Evolutionary conservation across 2,329 filamentous ascomycete genomes (phyloP).

Genomic region (Nigrospora sphaerica): DNA sequence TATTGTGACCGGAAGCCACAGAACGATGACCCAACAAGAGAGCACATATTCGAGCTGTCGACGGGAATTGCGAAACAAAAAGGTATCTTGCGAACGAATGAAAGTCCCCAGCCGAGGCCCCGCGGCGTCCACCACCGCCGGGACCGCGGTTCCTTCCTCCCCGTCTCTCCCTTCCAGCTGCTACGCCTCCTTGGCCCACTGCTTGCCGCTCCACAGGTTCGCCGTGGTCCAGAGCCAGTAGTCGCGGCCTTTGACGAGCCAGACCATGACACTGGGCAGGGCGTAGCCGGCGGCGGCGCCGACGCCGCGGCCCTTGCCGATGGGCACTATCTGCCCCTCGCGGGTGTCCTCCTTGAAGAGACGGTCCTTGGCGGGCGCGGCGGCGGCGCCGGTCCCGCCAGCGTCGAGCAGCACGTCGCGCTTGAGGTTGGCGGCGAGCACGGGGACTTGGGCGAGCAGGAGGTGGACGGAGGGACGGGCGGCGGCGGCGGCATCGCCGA

Average conservation of each 20-base stretch:
- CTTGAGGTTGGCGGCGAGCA: constrained; percentile 39
- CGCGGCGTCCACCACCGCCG: too few relatives aligned
- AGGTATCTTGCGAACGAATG: too few relatives aligned
- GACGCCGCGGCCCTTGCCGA: constrained; percentile 36
- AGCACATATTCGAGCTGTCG: too few relatives aligned
- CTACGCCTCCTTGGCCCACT: constrained; percentile 37
- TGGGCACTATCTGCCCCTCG: constrained; percentile 39
- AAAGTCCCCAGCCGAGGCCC: too few relatives aligned
- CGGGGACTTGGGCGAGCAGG: constrained; percentile 31
- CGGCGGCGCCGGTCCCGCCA: constrained; percentile 10
- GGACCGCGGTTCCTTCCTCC: too few relatives aligned
- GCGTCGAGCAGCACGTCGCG: constrained; percentile 35
- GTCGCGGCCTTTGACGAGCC: constrained; percentile 42
- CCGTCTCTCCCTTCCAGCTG: too few relatives aligned
- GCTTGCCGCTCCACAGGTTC: constrained; percentile 40
- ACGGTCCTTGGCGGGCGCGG: constrained; percentile 16
- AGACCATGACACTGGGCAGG: constrained; percentile 36
- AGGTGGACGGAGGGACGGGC: constrained; percentile 34
- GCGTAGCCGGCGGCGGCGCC: constrained; percentile 34
- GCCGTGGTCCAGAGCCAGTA: constrained; percentile 44
- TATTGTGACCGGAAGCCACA: too few relatives aligned
- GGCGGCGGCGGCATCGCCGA: constrained; percentile 35
- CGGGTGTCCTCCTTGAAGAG: constrained; percentile 32
- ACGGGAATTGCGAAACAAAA: too few relatives aligned
- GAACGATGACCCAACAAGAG: too few relatives aligned